These are phyloP conservation scores for Candida adriatica DNA, from an alignment of 805 yeast genomes.

Conservation along the genomic window DNA sequence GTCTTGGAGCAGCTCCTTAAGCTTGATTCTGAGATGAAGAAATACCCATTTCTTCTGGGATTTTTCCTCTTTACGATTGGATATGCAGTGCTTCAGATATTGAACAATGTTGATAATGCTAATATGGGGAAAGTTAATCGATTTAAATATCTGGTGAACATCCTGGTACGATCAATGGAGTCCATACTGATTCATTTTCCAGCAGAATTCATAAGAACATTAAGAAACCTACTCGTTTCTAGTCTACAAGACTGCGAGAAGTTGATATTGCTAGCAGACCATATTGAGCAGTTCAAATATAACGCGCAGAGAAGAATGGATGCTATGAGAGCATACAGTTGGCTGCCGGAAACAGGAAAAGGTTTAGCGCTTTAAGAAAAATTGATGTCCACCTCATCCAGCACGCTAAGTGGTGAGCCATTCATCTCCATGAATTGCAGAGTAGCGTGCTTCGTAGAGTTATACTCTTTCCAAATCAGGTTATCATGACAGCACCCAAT, in stretches of 20 bases:
- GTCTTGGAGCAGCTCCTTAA: conserved; percentile 14
- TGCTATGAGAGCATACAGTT: conserved; percentile 28
- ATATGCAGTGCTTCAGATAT: conserved; percentile 16
- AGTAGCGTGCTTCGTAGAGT: conserved; percentile 26
- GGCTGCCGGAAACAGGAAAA: conserved; percentile 29
- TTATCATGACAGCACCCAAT: conserved; percentile 37
- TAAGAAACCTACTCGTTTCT: conserved; percentile 18
- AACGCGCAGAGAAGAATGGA: conserved; percentile 23
- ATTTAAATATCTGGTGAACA: conserved; percentile 19
- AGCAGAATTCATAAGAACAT: conserved; percentile 21
- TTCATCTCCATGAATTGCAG: conserved; percentile 12
- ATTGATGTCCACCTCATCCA: conserved; percentile 18
- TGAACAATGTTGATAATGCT: conserved; percentile 16
- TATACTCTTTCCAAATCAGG: conserved; percentile 32
- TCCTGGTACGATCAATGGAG: conserved; percentile 19
- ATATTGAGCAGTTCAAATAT: conserved; percentile 12
- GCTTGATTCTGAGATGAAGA: conserved; percentile 15
- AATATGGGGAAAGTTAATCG: conserved; percentile 17
- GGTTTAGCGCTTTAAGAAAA: conserved; percentile 28
- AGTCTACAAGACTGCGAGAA: conserved; percentile 22
- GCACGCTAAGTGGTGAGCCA: conserved; percentile 16
- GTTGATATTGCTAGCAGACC: conserved; percentile 16
- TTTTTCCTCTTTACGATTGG: conserved; percentile 19
- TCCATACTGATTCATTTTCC: conserved; percentile 25
- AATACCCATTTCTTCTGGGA: conserved; percentile 17